Conservation (phyloP, 257 asterid genomes). For the Rehmannia glutinosa region DNA sequence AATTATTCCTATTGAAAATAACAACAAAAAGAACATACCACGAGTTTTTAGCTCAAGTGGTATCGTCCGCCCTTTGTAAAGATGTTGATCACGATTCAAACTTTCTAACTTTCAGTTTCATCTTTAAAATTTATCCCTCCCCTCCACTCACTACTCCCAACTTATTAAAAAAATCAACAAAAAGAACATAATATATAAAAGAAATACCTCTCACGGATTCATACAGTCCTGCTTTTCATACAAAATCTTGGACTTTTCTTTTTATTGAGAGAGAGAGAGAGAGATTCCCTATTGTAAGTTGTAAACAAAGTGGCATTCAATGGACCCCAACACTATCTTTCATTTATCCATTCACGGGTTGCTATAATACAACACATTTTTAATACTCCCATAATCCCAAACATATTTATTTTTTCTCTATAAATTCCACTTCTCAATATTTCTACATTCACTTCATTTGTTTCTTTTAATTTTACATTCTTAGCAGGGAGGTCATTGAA, state of each 20-base stretch:
- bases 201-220: conserved; percentile 39
- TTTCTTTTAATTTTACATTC: not conserved
- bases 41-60: too few relatives aligned
- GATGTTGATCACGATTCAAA: too few relatives aligned
- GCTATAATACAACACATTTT: conserved; percentile 42
- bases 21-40: too few relatives aligned
- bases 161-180: too few relatives aligned
- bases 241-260: conserved; percentile 3
- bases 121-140: too few relatives aligned
- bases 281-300: conserved; percentile 25
- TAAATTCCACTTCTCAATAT: conserved; percentile 28
- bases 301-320: conserved; percentile 17
- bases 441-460: not conserved
- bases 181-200: too few relatives aligned
- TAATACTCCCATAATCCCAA: not conserved
- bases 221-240: not conserved
- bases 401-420: conserved; percentile 8
- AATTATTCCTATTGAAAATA: too few relatives aligned
- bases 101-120: too few relatives aligned
- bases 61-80: too few relatives aligned
- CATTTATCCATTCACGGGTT: conserved; percentile 67
- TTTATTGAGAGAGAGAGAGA: not conserved
- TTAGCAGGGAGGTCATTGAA: conserved; percentile 22
- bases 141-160: too few relatives aligned
- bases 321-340: conserved; percentile 25